These are phyloP conservation scores for Puccinia coronata DNA, from an alignment of 1,284 basidiomycete genomes.

Conservation along the genomic window DNA sequence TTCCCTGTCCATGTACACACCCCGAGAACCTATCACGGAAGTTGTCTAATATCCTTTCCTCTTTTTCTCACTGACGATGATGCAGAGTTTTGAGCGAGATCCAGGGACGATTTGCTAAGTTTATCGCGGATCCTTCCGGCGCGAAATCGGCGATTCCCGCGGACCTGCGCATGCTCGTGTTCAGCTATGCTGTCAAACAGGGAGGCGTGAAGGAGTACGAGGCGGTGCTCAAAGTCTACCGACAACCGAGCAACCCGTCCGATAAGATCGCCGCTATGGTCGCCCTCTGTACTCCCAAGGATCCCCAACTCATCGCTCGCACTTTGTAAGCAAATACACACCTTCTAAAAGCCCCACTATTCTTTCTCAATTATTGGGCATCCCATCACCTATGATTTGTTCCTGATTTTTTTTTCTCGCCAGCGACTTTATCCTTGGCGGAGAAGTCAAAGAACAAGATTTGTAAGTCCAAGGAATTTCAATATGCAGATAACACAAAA, in stretches of 20 bases:
- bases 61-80: not conserved
- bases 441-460: slow-evolving; percentile 60
- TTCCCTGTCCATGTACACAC: no score
- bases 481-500: not conserved
- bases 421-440: slow-evolving; percentile 51
- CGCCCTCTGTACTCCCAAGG: slow-evolving; percentile 57
- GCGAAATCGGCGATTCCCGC: slow-evolving; percentile 55
- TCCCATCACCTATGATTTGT: not conserved
- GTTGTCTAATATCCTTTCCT: not conserved
- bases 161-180: slow-evolving; percentile 51
- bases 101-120: slow-evolving; percentile 37
- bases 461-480: slow-evolving; percentile 48
- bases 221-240: slow-evolving; percentile 70
- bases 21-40: no score
- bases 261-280: slow-evolving; percentile 59
- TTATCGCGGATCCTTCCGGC: not conserved
- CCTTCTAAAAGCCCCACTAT: no score
- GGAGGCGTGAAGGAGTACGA: slow-evolving; percentile 79
- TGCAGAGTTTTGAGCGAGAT: slow-evolving; percentile 47
- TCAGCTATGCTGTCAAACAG: slow-evolving; percentile 66
- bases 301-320: slow-evolving; percentile 56
- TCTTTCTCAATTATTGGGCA: not conserved
- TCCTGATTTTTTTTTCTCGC: not conserved
- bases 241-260: slow-evolving; percentile 67
- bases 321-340: slow-evolving; percentile 53